A percentile compares a stretch with the other conserved stretches of the same genome.
phyloP scores from a whole-genome alignment of 306 rosid genomes.

The Sophora flavescens region DNA sequence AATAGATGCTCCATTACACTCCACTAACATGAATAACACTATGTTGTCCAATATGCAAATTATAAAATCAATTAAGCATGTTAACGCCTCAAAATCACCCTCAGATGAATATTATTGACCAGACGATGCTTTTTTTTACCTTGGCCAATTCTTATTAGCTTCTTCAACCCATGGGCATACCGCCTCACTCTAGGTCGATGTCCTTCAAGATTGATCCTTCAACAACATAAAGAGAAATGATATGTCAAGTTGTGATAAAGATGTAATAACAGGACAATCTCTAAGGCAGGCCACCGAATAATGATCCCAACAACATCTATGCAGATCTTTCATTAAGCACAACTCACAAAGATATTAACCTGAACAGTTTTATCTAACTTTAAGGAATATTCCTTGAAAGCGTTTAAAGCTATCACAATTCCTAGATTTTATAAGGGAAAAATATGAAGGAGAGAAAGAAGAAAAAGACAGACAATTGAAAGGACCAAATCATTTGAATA shows the following conservation, averaged over 20 bases:
- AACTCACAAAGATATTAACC: conserved; percentile 24
- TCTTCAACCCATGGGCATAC: conserved; percentile 84
- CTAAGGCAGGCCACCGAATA: conserved; percentile 37
- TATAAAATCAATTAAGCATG: conserved; percentile 35
- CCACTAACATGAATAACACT: conserved; percentile 17
- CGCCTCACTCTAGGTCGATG: conserved; percentile 94
- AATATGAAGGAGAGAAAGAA: conserved; percentile 3
- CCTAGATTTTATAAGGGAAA: conserved; percentile 6
- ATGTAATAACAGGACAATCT: conserved; percentile 31
- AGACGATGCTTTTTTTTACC: conserved; percentile 56
- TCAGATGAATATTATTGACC: conserved; percentile 15
- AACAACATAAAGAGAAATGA: conserved; percentile 45
- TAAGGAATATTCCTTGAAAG: conserved; percentile 21
- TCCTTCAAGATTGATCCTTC: conserved; percentile 92
- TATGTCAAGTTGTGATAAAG: conserved; percentile 42
- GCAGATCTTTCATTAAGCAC: conserved; percentile 21
- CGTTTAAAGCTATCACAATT: conserved; percentile 23
- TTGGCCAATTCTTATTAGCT: conserved; percentile 89
- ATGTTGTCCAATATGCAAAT: conserved; percentile 24
- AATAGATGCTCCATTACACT: conserved; percentile 23
- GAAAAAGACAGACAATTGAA: conserved; percentile 26
- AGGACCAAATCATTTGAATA: conserved; percentile 38
- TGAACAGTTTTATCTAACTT: conserved; percentile 24
- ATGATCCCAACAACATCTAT: conserved; percentile 23
- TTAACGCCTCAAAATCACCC: conserved; percentile 31